phyloP scores from a whole-genome alignment of 306 rosid species.

The Abrus precatorius region DNA sequence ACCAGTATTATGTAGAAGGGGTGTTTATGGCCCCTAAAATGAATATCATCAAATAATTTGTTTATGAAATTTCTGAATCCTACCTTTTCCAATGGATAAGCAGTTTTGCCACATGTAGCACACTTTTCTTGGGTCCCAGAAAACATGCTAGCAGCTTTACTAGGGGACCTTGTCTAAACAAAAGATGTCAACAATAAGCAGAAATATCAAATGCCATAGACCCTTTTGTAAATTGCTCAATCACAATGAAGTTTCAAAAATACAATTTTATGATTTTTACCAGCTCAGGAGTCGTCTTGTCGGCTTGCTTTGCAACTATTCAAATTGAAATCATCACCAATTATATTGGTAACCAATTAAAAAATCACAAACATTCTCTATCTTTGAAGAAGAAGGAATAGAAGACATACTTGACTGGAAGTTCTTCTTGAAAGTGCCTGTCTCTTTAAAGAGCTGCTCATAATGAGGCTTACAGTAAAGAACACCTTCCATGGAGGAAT shows the following conservation, averaged over 20 bases:
- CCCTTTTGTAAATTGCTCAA: background rate
- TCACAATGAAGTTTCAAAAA: slow-evolving; percentile 33
- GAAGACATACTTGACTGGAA: slow-evolving; percentile 75
- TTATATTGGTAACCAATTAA: slow-evolving; percentile 46
- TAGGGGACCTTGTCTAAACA: slow-evolving; percentile 78
- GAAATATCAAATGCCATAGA: slow-evolving; percentile 24
- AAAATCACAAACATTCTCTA: slow-evolving; percentile 42
- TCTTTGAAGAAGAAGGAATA: slow-evolving; percentile 8
- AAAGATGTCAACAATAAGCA: slow-evolving; percentile 41
- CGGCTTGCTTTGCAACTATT: slow-evolving; percentile 84
- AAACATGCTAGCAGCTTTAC: slow-evolving; percentile 92
- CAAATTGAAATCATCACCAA: slow-evolving; percentile 53
- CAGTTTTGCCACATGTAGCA: slow-evolving; percentile 82
- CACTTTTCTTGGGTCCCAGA: slow-evolving; percentile 93
- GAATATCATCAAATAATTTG: background rate
- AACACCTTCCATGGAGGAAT: slow-evolving; percentile 90
- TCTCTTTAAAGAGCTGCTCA: slow-evolving; percentile 86
- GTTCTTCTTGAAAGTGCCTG: slow-evolving; percentile 78
- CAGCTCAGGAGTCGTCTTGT: slow-evolving; percentile 78
- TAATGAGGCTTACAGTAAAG: slow-evolving; percentile 85
- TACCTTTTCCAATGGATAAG: slow-evolving; percentile 90
- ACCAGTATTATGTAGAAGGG: background rate
- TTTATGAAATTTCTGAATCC: background rate
- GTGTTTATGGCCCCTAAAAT: background rate
- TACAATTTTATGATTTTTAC: slow-evolving; percentile 53